These are phyloP conservation scores for Xylaria intraflava DNA, from an alignment of 495 filamentous ascomycete genomes.

Conservation along the genomic window DNA sequence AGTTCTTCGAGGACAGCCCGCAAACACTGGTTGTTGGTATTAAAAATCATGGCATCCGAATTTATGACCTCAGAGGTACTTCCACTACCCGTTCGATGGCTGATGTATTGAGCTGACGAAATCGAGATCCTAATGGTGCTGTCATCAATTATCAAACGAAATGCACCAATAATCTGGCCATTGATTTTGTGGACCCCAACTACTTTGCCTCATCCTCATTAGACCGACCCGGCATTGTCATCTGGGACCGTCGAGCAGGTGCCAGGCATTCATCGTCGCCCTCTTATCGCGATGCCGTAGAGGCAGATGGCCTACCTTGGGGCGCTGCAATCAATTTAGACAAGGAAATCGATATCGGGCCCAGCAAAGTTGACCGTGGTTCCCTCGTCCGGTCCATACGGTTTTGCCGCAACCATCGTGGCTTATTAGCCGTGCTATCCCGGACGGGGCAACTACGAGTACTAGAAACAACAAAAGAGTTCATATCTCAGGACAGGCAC, in stretches of 20 bases:
- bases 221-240: slow-evolving; percentile 61
- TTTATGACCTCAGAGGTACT: slow-evolving; percentile 83
- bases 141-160: slow-evolving; percentile 60
- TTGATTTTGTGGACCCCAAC: slow-evolving; percentile 85
- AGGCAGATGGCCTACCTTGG: slow-evolving; percentile 45
- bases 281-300: slow-evolving; percentile 41
- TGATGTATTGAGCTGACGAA: slow-evolving; percentile 4
- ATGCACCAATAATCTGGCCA: slow-evolving; percentile 83
- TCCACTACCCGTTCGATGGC: not conserved
- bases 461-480: slow-evolving; percentile 61
- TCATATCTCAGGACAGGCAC: slow-evolving; percentile 32
- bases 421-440: slow-evolving; percentile 68
- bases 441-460: slow-evolving; percentile 73
- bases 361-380: slow-evolving; percentile 40
- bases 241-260: slow-evolving; percentile 82
- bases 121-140: slow-evolving; percentile 47
- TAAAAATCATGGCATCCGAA: slow-evolving; percentile 75
- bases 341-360: slow-evolving; percentile 51
- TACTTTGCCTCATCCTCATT: slow-evolving; percentile 87
- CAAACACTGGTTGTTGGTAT: slow-evolving; percentile 76
- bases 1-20: slow-evolving; percentile 82
- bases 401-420: slow-evolving; percentile 67
- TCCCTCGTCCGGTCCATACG: slow-evolving; percentile 68
- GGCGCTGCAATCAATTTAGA: slow-evolving; percentile 61
- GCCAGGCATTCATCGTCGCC: slow-evolving; percentile 38